phyloP scores from a whole-genome alignment of 352 stramenopile species.

The Pythium coloratum region DNA sequence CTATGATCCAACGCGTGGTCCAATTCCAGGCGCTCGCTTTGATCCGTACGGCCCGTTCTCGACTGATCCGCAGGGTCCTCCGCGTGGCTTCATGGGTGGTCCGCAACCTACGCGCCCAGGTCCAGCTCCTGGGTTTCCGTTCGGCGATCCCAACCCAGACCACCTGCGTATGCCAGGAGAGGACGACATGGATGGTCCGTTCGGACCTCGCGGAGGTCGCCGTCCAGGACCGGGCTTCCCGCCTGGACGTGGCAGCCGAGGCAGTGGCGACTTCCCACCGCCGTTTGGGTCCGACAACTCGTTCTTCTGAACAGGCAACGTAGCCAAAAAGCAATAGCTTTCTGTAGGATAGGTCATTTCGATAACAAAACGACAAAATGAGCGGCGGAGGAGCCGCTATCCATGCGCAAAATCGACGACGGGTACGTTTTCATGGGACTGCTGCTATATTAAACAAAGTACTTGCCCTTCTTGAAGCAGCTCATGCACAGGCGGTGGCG shows the following conservation, averaged over 20 bases:
- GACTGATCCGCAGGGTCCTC: constrained; percentile 46
- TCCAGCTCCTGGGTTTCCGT: constrained; percentile 59
- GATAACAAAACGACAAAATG: constrained; percentile 2
- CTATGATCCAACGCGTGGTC: constrained; percentile 51
- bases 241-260: constrained; percentile 34
- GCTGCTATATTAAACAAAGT: constrained; percentile 71
- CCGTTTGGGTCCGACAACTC: constrained; percentile 68
- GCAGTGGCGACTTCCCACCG: constrained; percentile 29
- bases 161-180: constrained; percentile 80
- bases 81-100: constrained; percentile 40
- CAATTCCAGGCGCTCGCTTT: constrained; percentile 75
- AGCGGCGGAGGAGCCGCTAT: background rate
- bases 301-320: constrained; percentile 46
- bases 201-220: constrained; percentile 36
- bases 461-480: constrained; percentile 92
- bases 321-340: background rate
- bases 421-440: constrained; percentile 11
- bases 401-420: background rate
- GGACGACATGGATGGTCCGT: constrained; percentile 52
- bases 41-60: constrained; percentile 76
- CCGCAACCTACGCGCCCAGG: constrained; percentile 33
- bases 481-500: constrained; percentile 89
- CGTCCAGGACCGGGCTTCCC: constrained; percentile 19
- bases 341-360: background rate
- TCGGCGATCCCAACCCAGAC: constrained; percentile 75